Evolutionary conservation across 306 rosid genomes (phyloP), one percentile per base, ranked within the genome.

Genomic region (Urtica urens): DNA sequence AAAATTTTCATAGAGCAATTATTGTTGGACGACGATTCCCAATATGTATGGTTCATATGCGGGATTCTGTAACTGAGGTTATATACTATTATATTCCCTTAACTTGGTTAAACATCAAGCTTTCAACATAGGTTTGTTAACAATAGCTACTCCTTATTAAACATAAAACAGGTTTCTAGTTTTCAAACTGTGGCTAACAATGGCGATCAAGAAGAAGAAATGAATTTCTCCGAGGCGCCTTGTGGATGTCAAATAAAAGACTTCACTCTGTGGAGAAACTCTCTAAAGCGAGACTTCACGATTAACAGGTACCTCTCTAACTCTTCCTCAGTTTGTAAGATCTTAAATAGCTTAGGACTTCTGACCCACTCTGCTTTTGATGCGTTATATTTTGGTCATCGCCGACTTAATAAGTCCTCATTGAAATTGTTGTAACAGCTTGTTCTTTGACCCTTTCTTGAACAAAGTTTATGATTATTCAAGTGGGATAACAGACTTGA

Each of bases 1-100:
- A 20, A 57, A 65, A 64, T 12, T 73, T 85, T 50, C 68, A 57
- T 39, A 71, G 30, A 45, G 52, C 67, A 17, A 42, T 2, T 1
- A 59, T 85, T 63, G 78, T 90, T 58, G 99, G 99, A 28, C 74
- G 56, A 5, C 85, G 80, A 25, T 85, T 81, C 77, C 99, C 99
- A 13, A 56, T 90, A 55, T 85, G 99, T 62, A 65, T 51, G 69
- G 94, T 90, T 49, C 58, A 49, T 57, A 44, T 79, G 8, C 66
- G 45, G 67, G 92, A 72, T 57, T 68, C 85, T 35, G 35, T 59
- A 11, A 55, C 78, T 30, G 95, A 85, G 95, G 95, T 85, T 57
- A 59, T 64, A 45, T 58, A 24, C 11, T 31, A 6, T 37, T 28
- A 12, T 4, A n/a, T 39, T 39, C 14, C 57, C 61, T 49, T 31